These are phyloP conservation scores for Trametes cubensis DNA, from an alignment of 768 basidiomycete genomes.

Conservation along the genomic window DNA sequence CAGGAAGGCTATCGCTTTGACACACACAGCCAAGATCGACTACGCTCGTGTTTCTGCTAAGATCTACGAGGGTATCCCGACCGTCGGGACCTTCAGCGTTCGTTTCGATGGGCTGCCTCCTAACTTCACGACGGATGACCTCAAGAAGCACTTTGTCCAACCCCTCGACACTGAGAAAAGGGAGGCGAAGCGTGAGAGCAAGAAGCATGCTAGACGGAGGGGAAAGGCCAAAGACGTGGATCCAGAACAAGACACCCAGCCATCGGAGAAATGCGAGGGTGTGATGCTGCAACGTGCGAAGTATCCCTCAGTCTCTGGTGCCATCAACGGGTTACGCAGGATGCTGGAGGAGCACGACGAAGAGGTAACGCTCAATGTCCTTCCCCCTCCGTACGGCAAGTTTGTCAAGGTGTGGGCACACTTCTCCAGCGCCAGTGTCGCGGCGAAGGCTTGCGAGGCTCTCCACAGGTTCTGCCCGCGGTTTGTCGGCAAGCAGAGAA, in stretches of 20 bases:
- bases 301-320: slow-evolving; percentile 40
- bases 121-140: slow-evolving; percentile 41
- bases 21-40: slow-evolving; percentile 41
- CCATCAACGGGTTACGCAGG: slow-evolving; percentile 41
- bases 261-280: slow-evolving; percentile 40
- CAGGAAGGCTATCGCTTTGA: slow-evolving; percentile 48
- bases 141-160: slow-evolving; percentile 30
- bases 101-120: slow-evolving; percentile 59
- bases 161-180: neutral
- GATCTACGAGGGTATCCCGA: slow-evolving; percentile 59
- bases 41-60: slow-evolving; percentile 49
- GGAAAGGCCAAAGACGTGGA: neutral
- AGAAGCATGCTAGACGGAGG: neutral
- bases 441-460: slow-evolving; percentile 49
- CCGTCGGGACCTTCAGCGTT: slow-evolving; percentile 61
- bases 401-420: slow-evolving; percentile 56
- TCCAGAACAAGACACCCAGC: neutral
- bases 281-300: slow-evolving; percentile 56
- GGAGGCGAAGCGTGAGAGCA: neutral
- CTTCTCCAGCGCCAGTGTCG: slow-evolving; percentile 55
- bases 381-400: slow-evolving; percentile 53
- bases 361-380: slow-evolving; percentile 46
- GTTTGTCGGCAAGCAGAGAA: slow-evolving; percentile 47
- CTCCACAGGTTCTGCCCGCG: slow-evolving; percentile 51
- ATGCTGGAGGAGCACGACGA: slow-evolving; percentile 44